phyloP scores from a whole-genome alignment of 164 flowering plant genomes.

The Vitis cinerea region DNA sequence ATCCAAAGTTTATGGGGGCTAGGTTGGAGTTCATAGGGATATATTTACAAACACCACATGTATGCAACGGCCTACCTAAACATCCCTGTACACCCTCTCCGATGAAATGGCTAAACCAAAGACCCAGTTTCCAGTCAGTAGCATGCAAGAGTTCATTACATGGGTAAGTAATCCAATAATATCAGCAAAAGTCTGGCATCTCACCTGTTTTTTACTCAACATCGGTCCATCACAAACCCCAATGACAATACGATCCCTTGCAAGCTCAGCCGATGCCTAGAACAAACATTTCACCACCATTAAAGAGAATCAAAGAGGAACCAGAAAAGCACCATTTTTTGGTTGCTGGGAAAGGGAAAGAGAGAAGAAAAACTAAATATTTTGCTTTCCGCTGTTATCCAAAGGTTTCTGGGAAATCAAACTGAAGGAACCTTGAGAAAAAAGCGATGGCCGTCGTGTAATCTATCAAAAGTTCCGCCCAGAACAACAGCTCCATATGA shows the following conservation, averaged over 20 bases:
- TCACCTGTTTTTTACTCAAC: constrained; percentile 76
- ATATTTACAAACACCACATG: too few relatives aligned
- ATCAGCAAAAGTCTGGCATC: not conserved
- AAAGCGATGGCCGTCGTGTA: constrained; percentile 85
- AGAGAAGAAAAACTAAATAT: not conserved
- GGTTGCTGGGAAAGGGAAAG: not conserved
- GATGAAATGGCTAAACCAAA: not conserved
- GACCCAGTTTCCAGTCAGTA: not conserved
- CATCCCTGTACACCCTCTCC: too few relatives aligned
- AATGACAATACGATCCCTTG: constrained; percentile 68
- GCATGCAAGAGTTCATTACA: too few relatives aligned
- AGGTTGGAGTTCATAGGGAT: too few relatives aligned
- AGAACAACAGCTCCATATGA: constrained; percentile 72
- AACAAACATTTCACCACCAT: not conserved
- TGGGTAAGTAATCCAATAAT: too few relatives aligned
- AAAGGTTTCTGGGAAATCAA: too few relatives aligned
- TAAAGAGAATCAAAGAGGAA: too few relatives aligned
- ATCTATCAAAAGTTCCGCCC: constrained; percentile 91
- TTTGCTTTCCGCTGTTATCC: too few relatives aligned
- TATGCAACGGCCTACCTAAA: too few relatives aligned
- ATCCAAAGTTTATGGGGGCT: too few relatives aligned
- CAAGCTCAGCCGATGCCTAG: constrained; percentile 71
- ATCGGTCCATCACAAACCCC: constrained; percentile 95
- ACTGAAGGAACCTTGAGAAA: constrained; percentile 56
- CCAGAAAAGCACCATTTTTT: not conserved